Percentiles rank a stretch among this genome's conserved stretches.
These are phyloP conservation scores for Fraxinus albicans DNA, from an alignment of 305 asterid species.

Conservation along the genomic window DNA sequence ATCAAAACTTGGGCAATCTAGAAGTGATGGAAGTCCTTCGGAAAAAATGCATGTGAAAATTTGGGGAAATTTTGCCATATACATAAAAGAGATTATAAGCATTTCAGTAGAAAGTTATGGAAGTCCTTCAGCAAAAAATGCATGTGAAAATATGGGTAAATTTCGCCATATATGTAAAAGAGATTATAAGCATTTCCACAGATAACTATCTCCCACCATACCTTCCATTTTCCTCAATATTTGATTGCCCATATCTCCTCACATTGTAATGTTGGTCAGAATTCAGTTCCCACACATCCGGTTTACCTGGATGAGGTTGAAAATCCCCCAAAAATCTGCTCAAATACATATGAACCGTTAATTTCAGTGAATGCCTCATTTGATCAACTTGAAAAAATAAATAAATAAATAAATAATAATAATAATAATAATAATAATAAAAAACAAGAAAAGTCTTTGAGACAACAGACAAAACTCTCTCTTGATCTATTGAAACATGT, in stretches of 20 bases:
- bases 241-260: constrained; percentile 54
- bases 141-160: neutral
- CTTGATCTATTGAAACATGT: neutral
- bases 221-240: constrained; percentile 51
- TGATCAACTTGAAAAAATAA: neutral
- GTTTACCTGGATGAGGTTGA: constrained; percentile 79
- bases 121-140: neutral
- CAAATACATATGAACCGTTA: constrained; percentile 26
- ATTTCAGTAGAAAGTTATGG: neutral
- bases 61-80: neutral
- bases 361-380: constrained; percentile 14
- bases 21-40: neutral
- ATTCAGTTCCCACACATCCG: constrained; percentile 92
- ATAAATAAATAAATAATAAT: too few relatives aligned
- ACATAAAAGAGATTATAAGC: neutral
- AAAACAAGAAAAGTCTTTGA: constrained; percentile 14
- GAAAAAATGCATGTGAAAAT: neutral
- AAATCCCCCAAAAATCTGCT: constrained; percentile 91
- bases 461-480: constrained; percentile 1
- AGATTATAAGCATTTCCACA: neutral
- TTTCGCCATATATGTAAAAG: neutral
- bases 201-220: constrained; percentile 23
- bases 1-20: neutral
- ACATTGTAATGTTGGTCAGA: constrained; percentile 58
- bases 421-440: neutral